Conservation (phyloP, 1,284 basidiomycete genomes). For the Sanghuangporus weigelae region DNA sequence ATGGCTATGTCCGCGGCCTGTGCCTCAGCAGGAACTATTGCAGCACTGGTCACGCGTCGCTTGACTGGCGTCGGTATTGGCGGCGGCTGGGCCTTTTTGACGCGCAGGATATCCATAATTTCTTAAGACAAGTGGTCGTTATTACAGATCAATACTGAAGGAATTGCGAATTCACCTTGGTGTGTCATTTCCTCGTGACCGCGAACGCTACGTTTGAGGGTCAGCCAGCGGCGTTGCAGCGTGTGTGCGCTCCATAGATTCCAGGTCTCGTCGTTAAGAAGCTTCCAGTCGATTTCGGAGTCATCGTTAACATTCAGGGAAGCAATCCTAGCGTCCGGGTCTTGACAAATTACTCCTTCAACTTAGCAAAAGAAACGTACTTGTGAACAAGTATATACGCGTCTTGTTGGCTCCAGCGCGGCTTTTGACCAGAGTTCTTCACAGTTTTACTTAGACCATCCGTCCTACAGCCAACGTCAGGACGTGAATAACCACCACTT, state of each 20-base stretch:
- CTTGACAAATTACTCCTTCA: not conserved
- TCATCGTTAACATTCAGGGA: constrained; percentile 70
- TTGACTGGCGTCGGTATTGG: constrained; percentile 30
- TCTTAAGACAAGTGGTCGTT: constrained; percentile 35
- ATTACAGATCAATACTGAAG: not conserved
- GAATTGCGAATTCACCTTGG: constrained; percentile 41
- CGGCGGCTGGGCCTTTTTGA: constrained; percentile 60
- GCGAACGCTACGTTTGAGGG: constrained; percentile 69
- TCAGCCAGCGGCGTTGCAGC: constrained; percentile 71
- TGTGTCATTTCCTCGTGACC: constrained; percentile 75
- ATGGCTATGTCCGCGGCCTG: not conserved
- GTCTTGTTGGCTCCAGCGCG: constrained; percentile 71
- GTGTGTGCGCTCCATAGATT: constrained; percentile 78
- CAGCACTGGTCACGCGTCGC: constrained; percentile 49
- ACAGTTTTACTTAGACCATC: constrained; percentile 66
- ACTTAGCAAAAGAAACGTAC: constrained; percentile 36
- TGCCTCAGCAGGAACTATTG: constrained; percentile 31
- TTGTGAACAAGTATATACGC: constrained; percentile 76
- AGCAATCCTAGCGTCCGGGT: constrained; percentile 47
- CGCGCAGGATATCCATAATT: constrained; percentile 71
- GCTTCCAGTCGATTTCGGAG: constrained; percentile 82
- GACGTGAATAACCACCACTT: not conserved
- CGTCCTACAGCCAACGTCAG: constrained; percentile 41
- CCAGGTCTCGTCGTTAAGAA: constrained; percentile 65
- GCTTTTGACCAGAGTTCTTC: constrained; percentile 61